Conservation (phyloP, 495 filamentous ascomycete species). For the Echria macrotheca region DNA sequence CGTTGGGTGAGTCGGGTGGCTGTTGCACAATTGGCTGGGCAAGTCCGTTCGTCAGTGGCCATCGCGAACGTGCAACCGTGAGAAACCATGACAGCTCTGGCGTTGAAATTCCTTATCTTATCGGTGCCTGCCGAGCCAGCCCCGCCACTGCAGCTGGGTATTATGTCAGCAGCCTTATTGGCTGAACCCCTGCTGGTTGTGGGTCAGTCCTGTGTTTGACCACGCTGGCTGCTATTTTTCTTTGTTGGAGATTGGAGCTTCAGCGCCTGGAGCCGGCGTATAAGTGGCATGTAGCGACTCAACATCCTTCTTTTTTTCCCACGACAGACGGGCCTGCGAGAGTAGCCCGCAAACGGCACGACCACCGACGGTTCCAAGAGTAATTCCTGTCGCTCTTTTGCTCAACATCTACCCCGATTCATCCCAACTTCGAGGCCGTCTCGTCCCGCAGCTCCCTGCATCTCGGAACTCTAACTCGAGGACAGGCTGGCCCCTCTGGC, state of each 20-base stretch:
- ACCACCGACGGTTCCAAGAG: background rate
- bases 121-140: conserved; percentile 3
- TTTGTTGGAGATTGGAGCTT: background rate
- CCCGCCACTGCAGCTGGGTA: background rate
- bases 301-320: background rate
- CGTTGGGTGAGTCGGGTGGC: background rate
- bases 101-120: conserved; percentile 28
- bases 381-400: background rate
- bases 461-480: background rate
- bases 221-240: conserved; percentile 25
- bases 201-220: conserved; percentile 16
- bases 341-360: background rate
- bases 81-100: background rate
- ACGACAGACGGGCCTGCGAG: background rate
- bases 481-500: conserved; percentile 17
- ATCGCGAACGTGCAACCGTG: no score
- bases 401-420: background rate
- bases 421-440: background rate
- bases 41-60: background rate
- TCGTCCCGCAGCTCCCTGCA: background rate
- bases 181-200: no score
- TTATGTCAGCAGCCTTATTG: conserved; percentile 6
- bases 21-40: background rate
- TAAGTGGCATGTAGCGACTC: background rate
- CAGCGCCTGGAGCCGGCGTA: background rate